These are phyloP conservation scores for Corylus heterophylla DNA, from an alignment of 306 rosid genomes.

Conservation along the genomic window DNA sequence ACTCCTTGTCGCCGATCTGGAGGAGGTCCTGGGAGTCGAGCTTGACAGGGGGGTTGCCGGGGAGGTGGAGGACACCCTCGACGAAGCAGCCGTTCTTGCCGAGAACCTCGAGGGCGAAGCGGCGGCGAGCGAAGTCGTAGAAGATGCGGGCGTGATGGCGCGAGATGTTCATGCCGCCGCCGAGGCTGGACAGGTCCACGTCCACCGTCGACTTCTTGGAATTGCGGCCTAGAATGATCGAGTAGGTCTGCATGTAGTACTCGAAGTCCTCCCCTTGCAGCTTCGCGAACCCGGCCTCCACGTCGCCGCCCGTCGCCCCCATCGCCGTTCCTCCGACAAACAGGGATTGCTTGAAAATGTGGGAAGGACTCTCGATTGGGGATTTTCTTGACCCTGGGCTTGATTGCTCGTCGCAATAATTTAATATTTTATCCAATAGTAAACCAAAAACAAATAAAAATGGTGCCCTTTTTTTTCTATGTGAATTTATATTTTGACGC, in stretches of 20 bases:
- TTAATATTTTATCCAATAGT: no score
- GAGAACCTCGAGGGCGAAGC: slow-evolving; percentile 92
- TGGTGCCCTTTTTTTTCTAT: no score
- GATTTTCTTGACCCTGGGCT: no score
- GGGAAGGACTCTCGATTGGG: no score
- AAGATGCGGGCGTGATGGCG: slow-evolving; percentile 98
- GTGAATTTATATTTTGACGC: no score
- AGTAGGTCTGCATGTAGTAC: slow-evolving; percentile 98
- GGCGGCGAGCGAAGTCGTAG: slow-evolving; percentile 95
- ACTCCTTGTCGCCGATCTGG: slow-evolving; percentile 96
- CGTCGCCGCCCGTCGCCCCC: slow-evolving; percentile 59
- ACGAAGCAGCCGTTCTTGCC: slow-evolving; percentile 97
- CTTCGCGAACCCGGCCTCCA: slow-evolving; percentile 98
- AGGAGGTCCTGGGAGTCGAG: slow-evolving; percentile 95
- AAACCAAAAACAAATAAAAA: no score
- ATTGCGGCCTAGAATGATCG: slow-evolving; percentile 92
- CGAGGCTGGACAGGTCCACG: slow-evolving; percentile 96
- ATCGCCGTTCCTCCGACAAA: slow-evolving; percentile 23
- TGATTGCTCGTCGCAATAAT: no score
- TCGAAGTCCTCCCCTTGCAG: slow-evolving; percentile 98
- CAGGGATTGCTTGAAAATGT: no score
- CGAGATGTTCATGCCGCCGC: slow-evolving; percentile 99
- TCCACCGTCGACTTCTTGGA: slow-evolving; percentile 96
- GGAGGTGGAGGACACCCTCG: slow-evolving; percentile 95
- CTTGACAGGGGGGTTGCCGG: slow-evolving; percentile 89